Evolutionary conservation across 2,329 filamentous ascomycete genomes (phyloP).

Genomic region (Calonectria montana): DNA sequence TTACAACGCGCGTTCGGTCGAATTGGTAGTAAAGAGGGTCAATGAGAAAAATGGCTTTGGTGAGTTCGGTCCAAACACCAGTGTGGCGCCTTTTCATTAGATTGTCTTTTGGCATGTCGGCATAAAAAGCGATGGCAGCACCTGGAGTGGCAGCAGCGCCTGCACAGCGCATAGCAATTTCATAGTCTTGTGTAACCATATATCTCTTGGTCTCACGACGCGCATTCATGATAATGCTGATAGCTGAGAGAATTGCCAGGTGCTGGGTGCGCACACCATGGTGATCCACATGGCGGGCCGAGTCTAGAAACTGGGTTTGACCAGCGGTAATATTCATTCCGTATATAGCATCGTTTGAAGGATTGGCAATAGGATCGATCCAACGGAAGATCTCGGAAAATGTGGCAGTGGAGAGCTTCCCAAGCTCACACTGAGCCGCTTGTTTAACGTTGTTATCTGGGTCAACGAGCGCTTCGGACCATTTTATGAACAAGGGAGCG

Average conservation of each 20-base stretch:
- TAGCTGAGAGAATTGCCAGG: conserved; percentile 47
- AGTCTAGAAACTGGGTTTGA: conserved; percentile 53
- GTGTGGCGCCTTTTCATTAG: conserved; percentile 46
- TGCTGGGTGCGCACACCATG: conserved; percentile 60
- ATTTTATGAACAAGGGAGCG: conserved; percentile 41
- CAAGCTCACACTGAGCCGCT: conserved; percentile 46
- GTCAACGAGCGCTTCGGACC: conserved; percentile 40
- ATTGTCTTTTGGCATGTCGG: conserved; percentile 41
- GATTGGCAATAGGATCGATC: conserved; percentile 67
- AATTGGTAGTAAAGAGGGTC: conserved; percentile 60
- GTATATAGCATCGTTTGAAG: conserved; percentile 60
- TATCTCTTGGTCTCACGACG: conserved; percentile 41
- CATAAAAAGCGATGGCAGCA: conserved; percentile 49
- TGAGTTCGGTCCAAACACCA: conserved; percentile 56
- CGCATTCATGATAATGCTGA: conserved; percentile 49
- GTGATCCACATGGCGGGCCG: conserved; percentile 52
- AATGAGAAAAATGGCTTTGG: conserved; percentile 60
- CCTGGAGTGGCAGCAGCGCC: conserved; percentile 55
- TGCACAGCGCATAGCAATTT: conserved; percentile 58
- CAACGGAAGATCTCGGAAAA: conserved; percentile 73
- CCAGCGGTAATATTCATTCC: conserved; percentile 52
- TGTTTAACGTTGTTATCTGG: conserved; percentile 29
- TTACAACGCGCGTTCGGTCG: conserved; percentile 53
- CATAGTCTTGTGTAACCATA: conserved; percentile 56
- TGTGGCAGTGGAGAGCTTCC: conserved; percentile 60